Percentiles rank a stretch among this genome's conserved stretches.
These are phyloP conservation scores for Plasmopara viticola DNA, from an alignment of 352 stramenopile species.

Conservation along the genomic window DNA sequence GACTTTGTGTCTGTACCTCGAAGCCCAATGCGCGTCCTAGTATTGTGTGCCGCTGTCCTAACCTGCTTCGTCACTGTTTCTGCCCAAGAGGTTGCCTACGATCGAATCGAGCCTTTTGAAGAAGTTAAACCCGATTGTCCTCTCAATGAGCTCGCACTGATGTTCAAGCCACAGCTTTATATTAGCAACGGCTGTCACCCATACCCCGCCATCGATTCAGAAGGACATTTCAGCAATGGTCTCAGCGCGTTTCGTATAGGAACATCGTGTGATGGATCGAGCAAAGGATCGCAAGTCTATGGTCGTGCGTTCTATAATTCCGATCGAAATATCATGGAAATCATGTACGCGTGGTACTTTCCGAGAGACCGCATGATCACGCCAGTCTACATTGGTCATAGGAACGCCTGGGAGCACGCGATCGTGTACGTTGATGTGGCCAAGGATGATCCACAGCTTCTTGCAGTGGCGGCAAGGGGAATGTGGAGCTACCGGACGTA, in stretches of 20 bases:
- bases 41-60: not conserved
- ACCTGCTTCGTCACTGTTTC: not conserved
- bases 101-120: not conserved
- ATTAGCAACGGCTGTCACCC: conserved; percentile 1
- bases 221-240: not conserved
- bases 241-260: not conserved
- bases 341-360: conserved; percentile 11
- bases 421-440: not conserved
- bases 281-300: not conserved
- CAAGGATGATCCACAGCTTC: not conserved
- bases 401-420: conserved; percentile 3
- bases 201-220: not conserved
- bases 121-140: not conserved
- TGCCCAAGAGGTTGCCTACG: not conserved
- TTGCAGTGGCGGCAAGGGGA: not conserved
- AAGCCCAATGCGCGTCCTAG: not conserved
- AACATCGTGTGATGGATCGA: not conserved
- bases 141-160: not conserved
- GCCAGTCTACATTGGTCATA: not conserved
- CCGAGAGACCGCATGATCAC: conserved; percentile 3
- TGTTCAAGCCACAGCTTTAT: conserved; percentile 2
- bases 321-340: not conserved
- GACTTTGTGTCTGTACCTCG: not conserved
- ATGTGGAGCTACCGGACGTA: not conserved
- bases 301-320: not conserved